These are phyloP conservation scores for Bryopsis sp. DNA, from an alignment of 139 green algal genomes.

Conservation along the genomic window DNA sequence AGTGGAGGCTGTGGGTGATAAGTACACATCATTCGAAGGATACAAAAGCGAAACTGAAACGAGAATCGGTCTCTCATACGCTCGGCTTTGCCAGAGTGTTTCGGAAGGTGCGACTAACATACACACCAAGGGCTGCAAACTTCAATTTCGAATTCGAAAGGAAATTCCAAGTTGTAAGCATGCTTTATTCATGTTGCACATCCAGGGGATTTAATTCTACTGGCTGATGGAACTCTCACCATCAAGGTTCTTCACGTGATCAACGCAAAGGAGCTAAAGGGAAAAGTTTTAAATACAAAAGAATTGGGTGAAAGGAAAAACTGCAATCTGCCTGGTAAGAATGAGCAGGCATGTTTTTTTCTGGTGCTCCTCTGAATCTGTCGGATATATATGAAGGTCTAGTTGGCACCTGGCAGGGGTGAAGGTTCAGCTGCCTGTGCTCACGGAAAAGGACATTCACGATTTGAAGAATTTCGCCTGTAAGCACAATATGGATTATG, in stretches of 20 bases:
- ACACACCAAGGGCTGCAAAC: constrained; percentile 41
- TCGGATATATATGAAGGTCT: too few species aligned
- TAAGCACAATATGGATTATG: constrained; percentile 36
- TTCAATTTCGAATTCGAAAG: constrained; percentile 44
- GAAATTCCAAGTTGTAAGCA: background rate
- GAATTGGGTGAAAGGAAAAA: constrained; percentile 66
- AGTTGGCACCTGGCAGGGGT: too few species aligned
- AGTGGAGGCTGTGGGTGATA: constrained; percentile 46
- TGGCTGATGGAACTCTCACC: too few species aligned
- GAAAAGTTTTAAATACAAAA: constrained; percentile 29
- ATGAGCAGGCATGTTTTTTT: constrained; percentile 40
- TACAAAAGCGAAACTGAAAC: constrained; percentile 42
- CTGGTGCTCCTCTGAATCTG: too few species aligned
- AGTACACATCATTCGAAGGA: constrained; percentile 39
- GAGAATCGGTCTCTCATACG: constrained; percentile 42
- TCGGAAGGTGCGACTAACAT: constrained; percentile 52
- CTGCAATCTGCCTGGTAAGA: constrained; percentile 70
- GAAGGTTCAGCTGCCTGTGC: constrained; percentile 32
- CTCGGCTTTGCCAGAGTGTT: constrained; percentile 39
- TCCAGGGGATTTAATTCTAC: constrained; percentile 42
- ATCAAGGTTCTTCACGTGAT: constrained; percentile 39
- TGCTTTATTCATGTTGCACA: constrained; percentile 7
- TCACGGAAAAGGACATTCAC: constrained; percentile 35
- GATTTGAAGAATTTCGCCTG: constrained; percentile 31
- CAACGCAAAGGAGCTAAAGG: constrained; percentile 24